Evolutionary conservation across 805 yeast genomes (phyloP), one percentile per base, ranked within the genome.

Genomic region (Spathaspora arborariae): DNA sequence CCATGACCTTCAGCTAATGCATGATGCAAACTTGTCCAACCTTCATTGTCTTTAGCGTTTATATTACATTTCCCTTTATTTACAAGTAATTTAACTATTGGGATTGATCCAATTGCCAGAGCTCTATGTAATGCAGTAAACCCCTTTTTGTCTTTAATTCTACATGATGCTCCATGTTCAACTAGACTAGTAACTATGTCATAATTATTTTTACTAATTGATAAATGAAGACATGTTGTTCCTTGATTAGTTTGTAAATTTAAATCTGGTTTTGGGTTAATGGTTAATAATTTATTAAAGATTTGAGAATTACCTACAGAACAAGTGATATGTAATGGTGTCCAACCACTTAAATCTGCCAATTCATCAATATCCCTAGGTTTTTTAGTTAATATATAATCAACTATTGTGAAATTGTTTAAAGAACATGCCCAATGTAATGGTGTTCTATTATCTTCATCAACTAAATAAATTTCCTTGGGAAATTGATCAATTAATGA

Each of bases 1-100:
- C 85, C 90, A 55, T 83, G 84, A 0, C 96, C 97, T 64, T 91
- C 98, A 0, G 96, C 89, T 46, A 85, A 66, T 0, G 97, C 96
- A 64, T 88, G 96, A 62, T 88, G 96, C 49, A 92, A 62, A 1
- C 96, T 82, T 0, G 96, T 85, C 90, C 94, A 88, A 0, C 96
- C 94, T 45, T 75, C 75, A 10, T 54, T 52, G 58, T 91, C 97
- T 34, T 78, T 76, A 2, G 83, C 74, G 56, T 89, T 86, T 19
- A 90, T 61, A 7, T 87, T 85, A 0, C 84, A 79, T 41, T 76
- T 77, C 2, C 78, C 79, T 4, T 74, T 65, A 39, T 70, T 67
- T 4, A 79, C 73, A 33, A 91, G 66, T 22, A 79, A 57, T 39
- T 76, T 70, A 13, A 84, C 79, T 22, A 89, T 61, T 5, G 77